Conservation (phyloP, 768 basidiomycete genomes). For the Phanerodontia chrysosporium region DNA sequence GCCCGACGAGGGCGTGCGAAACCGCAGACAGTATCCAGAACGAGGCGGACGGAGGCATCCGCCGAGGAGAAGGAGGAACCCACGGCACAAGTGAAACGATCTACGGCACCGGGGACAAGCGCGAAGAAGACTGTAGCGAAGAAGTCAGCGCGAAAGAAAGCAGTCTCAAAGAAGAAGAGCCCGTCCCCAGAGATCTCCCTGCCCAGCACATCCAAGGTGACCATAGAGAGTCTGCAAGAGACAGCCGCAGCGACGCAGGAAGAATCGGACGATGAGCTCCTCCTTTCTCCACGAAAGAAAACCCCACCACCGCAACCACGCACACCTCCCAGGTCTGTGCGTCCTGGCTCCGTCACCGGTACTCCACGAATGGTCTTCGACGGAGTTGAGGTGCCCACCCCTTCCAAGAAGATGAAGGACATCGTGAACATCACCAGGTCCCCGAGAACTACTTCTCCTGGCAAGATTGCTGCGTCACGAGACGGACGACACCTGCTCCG, state of each 20-base stretch:
- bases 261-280: slow-evolving; percentile 14
- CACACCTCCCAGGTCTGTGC: background rate
- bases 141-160: background rate
- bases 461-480: background rate
- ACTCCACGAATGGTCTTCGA: slow-evolving; percentile 21
- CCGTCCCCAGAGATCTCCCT: background rate
- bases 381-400: slow-evolving; percentile 23
- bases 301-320: slow-evolving; percentile 1
- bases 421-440: slow-evolving; percentile 1
- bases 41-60: background rate
- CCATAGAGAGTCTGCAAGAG: slow-evolving; percentile 2
- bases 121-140: background rate
- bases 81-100: background rate
- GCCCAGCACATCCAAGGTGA: slow-evolving; percentile 9
- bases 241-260: background rate
- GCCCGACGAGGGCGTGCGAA: background rate
- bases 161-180: background rate
- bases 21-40: background rate
- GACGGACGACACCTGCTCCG: background rate
- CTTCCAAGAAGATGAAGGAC: slow-evolving; percentile 13
- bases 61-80: background rate
- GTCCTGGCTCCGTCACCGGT: background rate
- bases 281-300: slow-evolving; percentile 4
- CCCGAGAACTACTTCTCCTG: background rate
- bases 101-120: background rate